These are phyloP conservation scores for Xylaria cubensis DNA, from an alignment of 495 filamentous ascomycete species.

Conservation along the genomic window DNA sequence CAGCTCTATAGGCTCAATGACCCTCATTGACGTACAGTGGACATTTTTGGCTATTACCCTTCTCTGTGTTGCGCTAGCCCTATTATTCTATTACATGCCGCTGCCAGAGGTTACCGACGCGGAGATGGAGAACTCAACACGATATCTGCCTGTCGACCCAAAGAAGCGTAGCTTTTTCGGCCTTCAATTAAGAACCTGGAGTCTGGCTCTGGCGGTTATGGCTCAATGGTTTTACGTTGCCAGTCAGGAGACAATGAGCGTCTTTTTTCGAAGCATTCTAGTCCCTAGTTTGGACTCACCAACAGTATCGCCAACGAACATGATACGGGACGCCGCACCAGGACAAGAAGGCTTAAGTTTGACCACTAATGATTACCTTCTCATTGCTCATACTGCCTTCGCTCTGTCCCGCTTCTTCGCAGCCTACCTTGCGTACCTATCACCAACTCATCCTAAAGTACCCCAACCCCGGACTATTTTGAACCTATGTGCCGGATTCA, in stretches of 20 bases:
- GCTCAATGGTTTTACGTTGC: slow-evolving; percentile 79
- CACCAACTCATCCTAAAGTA: slow-evolving; percentile 53
- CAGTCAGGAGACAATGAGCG: slow-evolving; percentile 72
- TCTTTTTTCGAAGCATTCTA: slow-evolving; percentile 65
- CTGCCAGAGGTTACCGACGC: slow-evolving; percentile 59
- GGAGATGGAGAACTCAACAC: slow-evolving; percentile 54
- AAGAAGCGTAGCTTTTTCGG: slow-evolving; percentile 44
- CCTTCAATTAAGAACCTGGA: slow-evolving; percentile 47
- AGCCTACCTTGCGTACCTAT: slow-evolving; percentile 56
- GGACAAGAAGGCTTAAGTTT: slow-evolving; percentile 56
- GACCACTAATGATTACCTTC: slow-evolving; percentile 58
- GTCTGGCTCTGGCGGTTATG: slow-evolving; percentile 66
- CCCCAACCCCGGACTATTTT: slow-evolving; percentile 63
- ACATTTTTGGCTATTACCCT: slow-evolving; percentile 76
- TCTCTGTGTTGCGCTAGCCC: slow-evolving; percentile 69
- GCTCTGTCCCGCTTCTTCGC: slow-evolving; percentile 56
- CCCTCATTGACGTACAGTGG: slow-evolving; percentile 75
- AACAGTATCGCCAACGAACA: slow-evolving; percentile 47
- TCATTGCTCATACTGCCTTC: slow-evolving; percentile 56
- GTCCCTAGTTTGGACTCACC: slow-evolving; percentile 49
- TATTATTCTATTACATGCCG: slow-evolving; percentile 66
- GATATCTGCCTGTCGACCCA: slow-evolving; percentile 49
- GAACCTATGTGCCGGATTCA: slow-evolving; percentile 49
- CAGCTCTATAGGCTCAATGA: slow-evolving; percentile 34
- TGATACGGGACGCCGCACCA: slow-evolving; percentile 40